Percentiles rank a stretch among this genome's conserved stretches.
phyloP scores from a whole-genome alignment of 2,329 filamentous ascomycete species.

The Podosphaera xanthii region DNA sequence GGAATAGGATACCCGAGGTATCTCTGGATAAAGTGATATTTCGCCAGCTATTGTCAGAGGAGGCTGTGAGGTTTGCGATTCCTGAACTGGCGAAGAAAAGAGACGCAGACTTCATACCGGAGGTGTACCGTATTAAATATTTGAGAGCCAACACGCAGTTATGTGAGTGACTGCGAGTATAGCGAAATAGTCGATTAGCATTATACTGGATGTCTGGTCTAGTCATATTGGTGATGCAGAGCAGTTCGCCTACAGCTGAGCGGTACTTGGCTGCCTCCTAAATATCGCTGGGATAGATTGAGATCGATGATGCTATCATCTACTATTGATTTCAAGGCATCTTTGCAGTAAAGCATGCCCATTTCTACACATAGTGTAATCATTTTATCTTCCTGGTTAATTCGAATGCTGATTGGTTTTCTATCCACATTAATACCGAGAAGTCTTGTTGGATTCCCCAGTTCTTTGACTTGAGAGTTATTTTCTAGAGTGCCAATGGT shows the following conservation, averaged over 20 bases:
- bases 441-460: not conserved
- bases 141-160: no score
- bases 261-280: not conserved
- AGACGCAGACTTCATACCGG: not conserved
- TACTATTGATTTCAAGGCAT: not conserved
- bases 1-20: not conserved
- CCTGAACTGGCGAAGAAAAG: not conserved
- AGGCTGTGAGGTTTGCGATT: not conserved
- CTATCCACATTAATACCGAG: not conserved
- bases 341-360: not conserved
- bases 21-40: not conserved
- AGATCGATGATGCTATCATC: not conserved
- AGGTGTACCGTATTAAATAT: not conserved
- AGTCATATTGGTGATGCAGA: not conserved
- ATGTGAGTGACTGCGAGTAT: not conserved
- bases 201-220: not conserved
- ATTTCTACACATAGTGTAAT: not conserved
- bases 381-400: not conserved
- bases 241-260: not conserved
- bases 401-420: not conserved
- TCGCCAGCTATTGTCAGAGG: not conserved
- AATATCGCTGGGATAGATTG: not conserved
- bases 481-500: not conserved
- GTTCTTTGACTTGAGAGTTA: not conserved
- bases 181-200: not conserved